Evolutionary conservation across 139 green algal species (phyloP).

Genomic region (Tetradesmus lagerheimii): DNA sequence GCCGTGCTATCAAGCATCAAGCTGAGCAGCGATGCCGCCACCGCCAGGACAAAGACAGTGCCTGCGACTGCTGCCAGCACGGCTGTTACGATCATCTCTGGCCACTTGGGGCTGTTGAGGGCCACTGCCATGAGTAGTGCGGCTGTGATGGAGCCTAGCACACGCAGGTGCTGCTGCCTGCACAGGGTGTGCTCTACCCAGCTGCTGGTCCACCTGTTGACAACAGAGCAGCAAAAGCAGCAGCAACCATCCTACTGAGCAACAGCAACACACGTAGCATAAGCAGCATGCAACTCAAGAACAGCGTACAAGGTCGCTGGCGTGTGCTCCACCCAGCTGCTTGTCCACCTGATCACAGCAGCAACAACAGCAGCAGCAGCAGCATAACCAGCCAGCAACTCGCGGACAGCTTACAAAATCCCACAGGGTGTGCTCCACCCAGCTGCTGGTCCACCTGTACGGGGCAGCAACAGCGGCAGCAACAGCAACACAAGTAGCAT

Average conservation of each 20-base stretch:
- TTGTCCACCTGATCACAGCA: too few relatives aligned
- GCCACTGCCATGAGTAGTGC: slow-evolving; percentile 13
- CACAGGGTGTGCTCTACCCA: slow-evolving; percentile 43
- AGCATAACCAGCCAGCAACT: too few relatives aligned
- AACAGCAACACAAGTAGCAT: neutral
- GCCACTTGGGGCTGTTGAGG: slow-evolving; percentile 33
- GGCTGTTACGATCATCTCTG: slow-evolving; percentile 10
- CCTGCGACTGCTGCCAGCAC: slow-evolving; percentile 34
- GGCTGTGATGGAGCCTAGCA: slow-evolving; percentile 33
- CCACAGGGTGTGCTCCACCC: slow-evolving; percentile 37
- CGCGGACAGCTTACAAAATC: too few relatives aligned
- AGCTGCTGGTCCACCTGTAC: neutral
- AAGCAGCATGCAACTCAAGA: too few relatives aligned
- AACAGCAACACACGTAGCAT: neutral
- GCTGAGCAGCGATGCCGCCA: slow-evolving; percentile 13
- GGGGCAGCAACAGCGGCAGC: slow-evolving; percentile 24
- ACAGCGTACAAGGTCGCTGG: too few relatives aligned
- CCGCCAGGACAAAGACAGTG: slow-evolving; percentile 25
- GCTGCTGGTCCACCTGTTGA: slow-evolving; percentile 38
- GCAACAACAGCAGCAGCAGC: too few relatives aligned
- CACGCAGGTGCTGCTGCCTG: slow-evolving; percentile 22
- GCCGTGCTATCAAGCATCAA: slow-evolving; percentile 9
- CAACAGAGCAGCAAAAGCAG: neutral
- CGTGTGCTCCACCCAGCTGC: neutral
- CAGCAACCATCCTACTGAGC: neutral